Evolutionary conservation across 495 filamentous ascomycete genomes (phyloP), one percentile per base, ranked within the genome.

Genomic region (Eremomyces bilateralis): DNA sequence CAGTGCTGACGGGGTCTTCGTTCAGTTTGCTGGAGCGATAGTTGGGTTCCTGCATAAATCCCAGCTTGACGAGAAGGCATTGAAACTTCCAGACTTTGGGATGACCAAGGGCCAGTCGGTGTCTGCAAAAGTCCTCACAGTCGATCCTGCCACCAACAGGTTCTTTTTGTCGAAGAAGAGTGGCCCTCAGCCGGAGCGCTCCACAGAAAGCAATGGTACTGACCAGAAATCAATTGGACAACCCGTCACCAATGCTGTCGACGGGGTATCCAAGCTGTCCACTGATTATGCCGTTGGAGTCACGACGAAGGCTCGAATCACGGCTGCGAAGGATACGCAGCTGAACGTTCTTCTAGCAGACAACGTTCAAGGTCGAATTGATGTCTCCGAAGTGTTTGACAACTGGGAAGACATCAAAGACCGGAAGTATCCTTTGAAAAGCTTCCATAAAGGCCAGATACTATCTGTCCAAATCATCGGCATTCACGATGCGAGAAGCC

Each of bases 301-400:
- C 44, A 45, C 80, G 32, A 78, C 75, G 19, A 80, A 84, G 53
- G 88, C 76, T 21, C 73, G 64, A 37, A 69, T 97, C 28, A 62
- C 61, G 27, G 79, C 80, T 5, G 54, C 91, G 41, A 92, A 88
- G 52, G 71, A 70, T 20, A 93, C 83, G 0, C 88, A 95, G 47
- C 56, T 97, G 34, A 93, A 94, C 44, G 80, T 95, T 15, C 69
- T 75, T 39, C 63, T 95, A 37, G 80, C 81, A 28, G 81, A 92
- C 46, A 83, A 82, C 46, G 61, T 94, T 22, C 80, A 85, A 50
- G 88, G 85, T 15, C 77, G 88, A 15, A 71, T 97, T 31, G 82
- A 92, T 47, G 65, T 85, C 0, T 88, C 85, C 8, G 80, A 93
- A 45, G 48, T 83, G 21, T 97, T 83, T 47, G 79, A 94, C 49